Conservation (phyloP, 352 stramenopile species). For the Phytopythium mirpurense region DNA sequence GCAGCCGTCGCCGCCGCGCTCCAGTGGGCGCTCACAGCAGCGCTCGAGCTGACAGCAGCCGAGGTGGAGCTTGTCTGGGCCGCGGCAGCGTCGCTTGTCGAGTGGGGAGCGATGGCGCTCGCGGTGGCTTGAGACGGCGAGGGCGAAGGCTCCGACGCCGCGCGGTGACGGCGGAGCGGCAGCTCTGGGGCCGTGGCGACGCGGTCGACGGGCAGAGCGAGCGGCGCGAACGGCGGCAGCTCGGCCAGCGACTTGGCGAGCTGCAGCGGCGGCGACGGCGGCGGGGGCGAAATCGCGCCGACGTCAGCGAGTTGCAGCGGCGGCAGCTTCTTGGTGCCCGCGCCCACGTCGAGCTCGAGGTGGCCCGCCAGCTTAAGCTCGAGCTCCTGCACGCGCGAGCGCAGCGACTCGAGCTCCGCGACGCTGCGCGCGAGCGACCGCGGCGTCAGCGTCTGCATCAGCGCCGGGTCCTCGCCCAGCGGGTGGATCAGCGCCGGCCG, state of each 20-base stretch:
- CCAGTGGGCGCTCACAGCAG: too few relatives aligned
- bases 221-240: conserved; percentile 1
- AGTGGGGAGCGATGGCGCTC: not conserved
- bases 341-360: conserved; percentile 22
- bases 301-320: conserved; percentile 16
- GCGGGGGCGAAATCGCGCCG: not conserved
- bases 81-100: not conserved
- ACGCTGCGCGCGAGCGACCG: conserved; percentile 51
- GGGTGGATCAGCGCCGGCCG: conserved; percentile 34
- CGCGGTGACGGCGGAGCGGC: conserved; percentile 3
- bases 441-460: conserved; percentile 44
- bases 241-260: conserved; percentile 4
- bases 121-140: not conserved
- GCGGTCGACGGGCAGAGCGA: not conserved
- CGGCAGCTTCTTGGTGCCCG: conserved; percentile 36
- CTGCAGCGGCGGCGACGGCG: not conserved
- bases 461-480: conserved; percentile 34
- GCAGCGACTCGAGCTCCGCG: conserved; percentile 43
- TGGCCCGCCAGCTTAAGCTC: conserved; percentile 51
- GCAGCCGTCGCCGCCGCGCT: not conserved
- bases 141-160: not conserved
- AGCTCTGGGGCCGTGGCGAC: conserved; percentile 10
- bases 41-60: not conserved
- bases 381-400: conserved; percentile 39
- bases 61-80: not conserved